A percentile compares a stretch with the other conserved stretches of the same genome.
Conservation (phyloP, 768 basidiomycete species). For the Coprinopsis cinerea region DNA sequence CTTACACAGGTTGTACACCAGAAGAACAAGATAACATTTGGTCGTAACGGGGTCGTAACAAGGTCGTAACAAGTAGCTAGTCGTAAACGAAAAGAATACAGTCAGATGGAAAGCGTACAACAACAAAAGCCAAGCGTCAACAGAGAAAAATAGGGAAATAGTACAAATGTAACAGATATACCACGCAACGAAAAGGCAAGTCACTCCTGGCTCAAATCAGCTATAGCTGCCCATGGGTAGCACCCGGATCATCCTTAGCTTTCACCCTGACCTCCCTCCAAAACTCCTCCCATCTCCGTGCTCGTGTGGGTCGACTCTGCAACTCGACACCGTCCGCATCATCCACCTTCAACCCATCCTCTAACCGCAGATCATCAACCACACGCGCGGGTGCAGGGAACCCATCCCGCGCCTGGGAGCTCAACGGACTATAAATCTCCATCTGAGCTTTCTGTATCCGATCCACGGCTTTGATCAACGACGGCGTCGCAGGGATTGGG, state of each 20-base stretch:
- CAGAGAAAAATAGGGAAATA: too few relatives aligned
- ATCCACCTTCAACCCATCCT: conserved; percentile 7
- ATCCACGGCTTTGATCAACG: conserved; percentile 57
- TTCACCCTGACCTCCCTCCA: conserved; percentile 29
- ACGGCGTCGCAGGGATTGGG: conserved; percentile 58
- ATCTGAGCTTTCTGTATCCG: conserved; percentile 51
- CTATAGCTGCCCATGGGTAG: too few relatives aligned
- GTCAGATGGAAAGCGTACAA: too few relatives aligned
- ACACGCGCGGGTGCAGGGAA: neutral
- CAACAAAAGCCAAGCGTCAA: too few relatives aligned
- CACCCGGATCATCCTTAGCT: conserved; percentile 17
- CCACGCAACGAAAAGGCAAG: too few relatives aligned
- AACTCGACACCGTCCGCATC: neutral
- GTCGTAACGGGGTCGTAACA: too few relatives aligned
- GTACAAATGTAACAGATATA: too few relatives aligned
- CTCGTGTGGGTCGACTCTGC: conserved; percentile 11
- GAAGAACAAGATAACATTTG: too few relatives aligned
- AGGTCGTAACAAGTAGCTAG: too few relatives aligned
- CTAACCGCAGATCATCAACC: conserved; percentile 8
- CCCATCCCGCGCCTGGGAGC: conserved; percentile 7
- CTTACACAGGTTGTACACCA: too few relatives aligned
- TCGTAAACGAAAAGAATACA: too few relatives aligned
- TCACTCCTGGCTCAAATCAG: too few relatives aligned
- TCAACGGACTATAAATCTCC: conserved; percentile 32
- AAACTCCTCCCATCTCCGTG: conserved; percentile 29